Evolutionary conservation across 345 rosid species (phyloP).

Genomic region (Cardamine resedifolia): DNA sequence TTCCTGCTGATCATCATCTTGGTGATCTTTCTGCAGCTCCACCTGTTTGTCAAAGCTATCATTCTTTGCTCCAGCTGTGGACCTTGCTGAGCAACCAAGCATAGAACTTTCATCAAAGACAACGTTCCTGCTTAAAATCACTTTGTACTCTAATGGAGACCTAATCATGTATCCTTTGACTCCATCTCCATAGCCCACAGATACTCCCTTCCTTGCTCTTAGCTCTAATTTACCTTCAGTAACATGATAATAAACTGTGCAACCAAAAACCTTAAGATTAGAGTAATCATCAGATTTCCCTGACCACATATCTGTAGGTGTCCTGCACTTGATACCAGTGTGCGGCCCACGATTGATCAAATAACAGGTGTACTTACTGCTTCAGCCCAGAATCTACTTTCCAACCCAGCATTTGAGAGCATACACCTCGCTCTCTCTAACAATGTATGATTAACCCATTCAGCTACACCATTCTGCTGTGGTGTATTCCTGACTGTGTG

Average conservation of each 20-base stretch:
- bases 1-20: too few relatives aligned
- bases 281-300: not conserved
- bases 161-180: not conserved
- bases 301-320: not conserved
- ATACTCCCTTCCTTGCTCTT: not conserved
- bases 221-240: not conserved
- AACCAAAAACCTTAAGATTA: not conserved
- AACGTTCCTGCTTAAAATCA: not conserved
- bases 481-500: too few relatives aligned
- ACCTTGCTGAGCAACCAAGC: not conserved
- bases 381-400: too few relatives aligned
- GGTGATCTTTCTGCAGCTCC: too few relatives aligned
- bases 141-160: not conserved
- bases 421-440: too few relatives aligned
- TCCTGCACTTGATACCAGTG: not conserved
- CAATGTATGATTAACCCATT: too few relatives aligned
- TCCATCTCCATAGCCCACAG: not conserved
- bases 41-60: too few relatives aligned
- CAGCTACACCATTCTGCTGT: too few relatives aligned
- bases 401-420: too few relatives aligned
- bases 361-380: not conserved
- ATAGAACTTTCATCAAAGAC: conserved; percentile 12
- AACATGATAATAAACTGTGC: not conserved
- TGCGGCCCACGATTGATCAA: conserved; percentile 9
- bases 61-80: too few relatives aligned